phyloP scores from a whole-genome alignment of 2,329 filamentous ascomycete species.

The Cladosporium sp. region DNA sequence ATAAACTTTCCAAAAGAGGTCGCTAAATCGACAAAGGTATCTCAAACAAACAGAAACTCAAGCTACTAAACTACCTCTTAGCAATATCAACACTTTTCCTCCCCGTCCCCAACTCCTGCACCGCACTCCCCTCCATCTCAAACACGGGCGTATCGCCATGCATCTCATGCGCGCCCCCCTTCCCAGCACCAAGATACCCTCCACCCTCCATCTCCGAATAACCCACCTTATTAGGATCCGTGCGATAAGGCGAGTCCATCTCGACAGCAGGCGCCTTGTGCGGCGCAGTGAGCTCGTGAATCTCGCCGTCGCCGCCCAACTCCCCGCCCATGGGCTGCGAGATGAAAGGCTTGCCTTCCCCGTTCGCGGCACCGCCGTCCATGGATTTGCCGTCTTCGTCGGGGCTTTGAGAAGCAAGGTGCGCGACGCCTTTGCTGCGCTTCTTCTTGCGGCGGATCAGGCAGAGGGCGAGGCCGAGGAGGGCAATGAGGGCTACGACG shows the following conservation, averaged over 20 bases:
- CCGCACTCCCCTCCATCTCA: conserved; percentile 28
- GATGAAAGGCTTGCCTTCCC: conserved; percentile 23
- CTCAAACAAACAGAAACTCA: neutral
- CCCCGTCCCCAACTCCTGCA: conserved; percentile 17
- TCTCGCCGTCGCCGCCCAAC: conserved; percentile 27
- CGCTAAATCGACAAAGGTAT: too few relatives aligned
- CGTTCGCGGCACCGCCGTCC: conserved; percentile 13
- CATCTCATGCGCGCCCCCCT: conserved; percentile 21
- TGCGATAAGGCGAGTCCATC: conserved; percentile 29
- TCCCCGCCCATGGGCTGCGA: conserved; percentile 31
- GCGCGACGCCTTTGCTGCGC: conserved; percentile 14
- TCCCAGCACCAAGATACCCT: conserved; percentile 18
- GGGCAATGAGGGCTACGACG: conserved; percentile 26
- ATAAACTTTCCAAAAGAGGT: too few relatives aligned
- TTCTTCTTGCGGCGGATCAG: conserved; percentile 27
- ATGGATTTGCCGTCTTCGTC: conserved; percentile 29
- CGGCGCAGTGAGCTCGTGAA: conserved; percentile 31
- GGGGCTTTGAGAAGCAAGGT: conserved; percentile 14
- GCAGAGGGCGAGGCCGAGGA: conserved; percentile 25
- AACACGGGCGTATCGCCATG: conserved; percentile 22
- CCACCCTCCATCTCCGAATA: conserved; percentile 31
- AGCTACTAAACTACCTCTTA: conserved; percentile 12
- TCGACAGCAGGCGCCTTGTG: conserved; percentile 25
- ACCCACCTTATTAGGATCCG: conserved; percentile 30
- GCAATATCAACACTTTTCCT: conserved; percentile 12